phyloP scores from a whole-genome alignment of 352 stramenopile genomes.

The Phytophthora fragariae region DNA sequence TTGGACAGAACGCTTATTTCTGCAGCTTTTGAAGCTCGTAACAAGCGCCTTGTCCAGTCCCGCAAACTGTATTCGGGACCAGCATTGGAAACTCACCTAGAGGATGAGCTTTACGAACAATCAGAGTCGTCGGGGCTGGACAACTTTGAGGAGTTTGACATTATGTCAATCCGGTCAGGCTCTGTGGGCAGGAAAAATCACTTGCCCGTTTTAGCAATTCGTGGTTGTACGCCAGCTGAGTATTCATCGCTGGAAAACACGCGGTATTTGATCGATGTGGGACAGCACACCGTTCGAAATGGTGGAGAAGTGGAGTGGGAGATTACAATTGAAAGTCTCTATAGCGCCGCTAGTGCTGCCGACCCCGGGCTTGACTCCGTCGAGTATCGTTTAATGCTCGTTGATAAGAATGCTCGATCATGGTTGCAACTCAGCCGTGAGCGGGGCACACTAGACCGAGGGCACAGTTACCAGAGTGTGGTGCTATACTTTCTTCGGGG shows the following conservation, averaged over 20 bases:
- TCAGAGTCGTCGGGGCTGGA: slow-evolving; percentile 62
- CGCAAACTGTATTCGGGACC: slow-evolving; percentile 51
- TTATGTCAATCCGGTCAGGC: slow-evolving; percentile 68
- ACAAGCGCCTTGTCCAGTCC: slow-evolving; percentile 60
- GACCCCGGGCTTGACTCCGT: slow-evolving; percentile 61
- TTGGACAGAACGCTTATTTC: slow-evolving; percentile 56
- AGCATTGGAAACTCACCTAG: slow-evolving; percentile 48
- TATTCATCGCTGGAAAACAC: slow-evolving; percentile 86
- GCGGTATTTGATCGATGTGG: slow-evolving; percentile 88
- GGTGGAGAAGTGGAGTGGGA: slow-evolving; percentile 91
- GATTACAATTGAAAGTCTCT: slow-evolving; percentile 87
- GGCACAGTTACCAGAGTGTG: slow-evolving; percentile 83
- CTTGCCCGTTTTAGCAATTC: slow-evolving; percentile 68
- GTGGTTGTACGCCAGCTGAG: slow-evolving; percentile 83
- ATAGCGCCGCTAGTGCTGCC: slow-evolving; percentile 41
- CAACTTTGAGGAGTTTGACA: slow-evolving; percentile 82
- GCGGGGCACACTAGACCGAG: slow-evolving; percentile 76
- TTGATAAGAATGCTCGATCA: slow-evolving; percentile 75
- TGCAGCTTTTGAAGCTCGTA: slow-evolving; percentile 71
- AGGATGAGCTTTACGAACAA: slow-evolving; percentile 50
- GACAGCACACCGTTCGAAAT: slow-evolving; percentile 88
- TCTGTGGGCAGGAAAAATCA: slow-evolving; percentile 51
- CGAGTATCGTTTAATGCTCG: slow-evolving; percentile 80
- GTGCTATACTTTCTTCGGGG: slow-evolving; percentile 87
- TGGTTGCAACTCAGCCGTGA: slow-evolving; percentile 88